A percentile compares a stretch with the other conserved stretches of the same genome.
Evolutionary conservation across 2,329 filamentous ascomycete genomes (phyloP).

Genomic region (Aureobasidium melanogenum): DNA sequence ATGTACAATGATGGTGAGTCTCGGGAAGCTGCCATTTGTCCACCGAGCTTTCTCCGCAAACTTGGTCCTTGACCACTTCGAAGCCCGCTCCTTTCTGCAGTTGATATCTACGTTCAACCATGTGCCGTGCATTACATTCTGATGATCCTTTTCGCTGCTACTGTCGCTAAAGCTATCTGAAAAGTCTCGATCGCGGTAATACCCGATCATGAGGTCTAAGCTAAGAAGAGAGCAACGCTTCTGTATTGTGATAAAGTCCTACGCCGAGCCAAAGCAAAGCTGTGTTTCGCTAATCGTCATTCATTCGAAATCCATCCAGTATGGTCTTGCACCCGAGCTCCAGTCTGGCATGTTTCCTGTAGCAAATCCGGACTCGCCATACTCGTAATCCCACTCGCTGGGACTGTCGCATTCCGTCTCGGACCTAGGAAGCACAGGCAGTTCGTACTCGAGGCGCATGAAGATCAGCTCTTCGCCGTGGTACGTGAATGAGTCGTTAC

Average conservation of each 20-base stretch:
- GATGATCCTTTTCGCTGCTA: too few species aligned
- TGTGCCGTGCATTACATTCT: too few species aligned
- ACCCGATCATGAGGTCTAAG: too few species aligned
- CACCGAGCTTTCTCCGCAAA: constrained; percentile 1
- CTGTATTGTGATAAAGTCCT: too few species aligned
- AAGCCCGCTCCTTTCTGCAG: too few species aligned
- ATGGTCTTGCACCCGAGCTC: not conserved
- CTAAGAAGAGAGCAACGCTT: too few species aligned
- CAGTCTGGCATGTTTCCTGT: not conserved
- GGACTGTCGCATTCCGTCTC: not conserved
- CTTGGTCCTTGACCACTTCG: too few species aligned
- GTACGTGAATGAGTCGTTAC: not conserved
- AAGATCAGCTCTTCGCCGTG: not conserved
- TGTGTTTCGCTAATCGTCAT: not conserved
- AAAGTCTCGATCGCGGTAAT: too few species aligned
- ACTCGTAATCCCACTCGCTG: not conserved
- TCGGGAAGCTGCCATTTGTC: not conserved
- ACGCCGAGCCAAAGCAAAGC: too few species aligned
- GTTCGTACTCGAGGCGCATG: not conserved
- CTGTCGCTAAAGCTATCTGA: too few species aligned
- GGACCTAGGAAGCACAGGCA: not conserved
- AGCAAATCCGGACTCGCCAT: not conserved
- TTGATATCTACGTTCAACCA: too few species aligned
- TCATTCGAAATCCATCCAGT: not conserved
- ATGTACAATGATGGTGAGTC: constrained; percentile 3